Conservation (phyloP, 192 early-diverging fungal species). For the Coemansia reversa region DNA sequence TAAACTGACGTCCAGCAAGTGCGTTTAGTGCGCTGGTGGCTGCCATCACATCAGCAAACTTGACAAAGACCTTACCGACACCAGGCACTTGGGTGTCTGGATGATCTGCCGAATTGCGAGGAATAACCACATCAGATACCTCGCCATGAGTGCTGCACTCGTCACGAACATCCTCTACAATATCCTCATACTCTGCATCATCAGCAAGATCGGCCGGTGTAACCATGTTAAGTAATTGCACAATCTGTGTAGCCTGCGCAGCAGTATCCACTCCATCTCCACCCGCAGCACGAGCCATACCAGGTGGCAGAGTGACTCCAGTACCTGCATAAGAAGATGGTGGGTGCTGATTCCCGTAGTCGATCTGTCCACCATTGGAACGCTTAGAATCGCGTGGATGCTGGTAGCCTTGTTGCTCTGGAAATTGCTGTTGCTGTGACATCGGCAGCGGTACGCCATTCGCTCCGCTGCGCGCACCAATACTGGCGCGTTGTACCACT, state of each 20-base stretch:
- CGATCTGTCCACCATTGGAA: constrained; percentile 2
- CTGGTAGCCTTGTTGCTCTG: constrained; percentile 31
- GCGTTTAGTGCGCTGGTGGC: constrained; percentile 70
- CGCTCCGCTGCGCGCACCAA: constrained; percentile 63
- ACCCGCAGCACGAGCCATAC: constrained; percentile 42
- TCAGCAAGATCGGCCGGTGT: constrained; percentile 78
- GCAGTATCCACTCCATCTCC: not conserved
- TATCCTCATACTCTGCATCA: constrained; percentile 86
- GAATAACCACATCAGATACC: constrained; percentile 81
- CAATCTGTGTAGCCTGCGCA: constrained; percentile 69
- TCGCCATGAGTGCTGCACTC: constrained; percentile 87
- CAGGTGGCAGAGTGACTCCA: constrained; percentile 13
- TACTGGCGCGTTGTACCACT: constrained; percentile 89
- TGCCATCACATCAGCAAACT: constrained; percentile 63
- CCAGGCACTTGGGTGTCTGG: constrained; percentile 58
- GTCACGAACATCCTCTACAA: constrained; percentile 84
- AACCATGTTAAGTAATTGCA: constrained; percentile 96
- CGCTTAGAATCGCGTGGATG: not conserved
- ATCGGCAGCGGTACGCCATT: constrained; percentile 32
- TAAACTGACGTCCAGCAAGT: constrained; percentile 91
- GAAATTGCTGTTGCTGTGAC: constrained; percentile 13
- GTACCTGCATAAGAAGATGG: constrained; percentile 9
- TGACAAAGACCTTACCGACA: constrained; percentile 92
- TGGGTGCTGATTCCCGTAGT: constrained; percentile 19
- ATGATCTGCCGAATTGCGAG: constrained; percentile 60